Evolutionary conservation across 257 asterid species (phyloP).

Genomic region (Nicotiana undulata): DNA sequence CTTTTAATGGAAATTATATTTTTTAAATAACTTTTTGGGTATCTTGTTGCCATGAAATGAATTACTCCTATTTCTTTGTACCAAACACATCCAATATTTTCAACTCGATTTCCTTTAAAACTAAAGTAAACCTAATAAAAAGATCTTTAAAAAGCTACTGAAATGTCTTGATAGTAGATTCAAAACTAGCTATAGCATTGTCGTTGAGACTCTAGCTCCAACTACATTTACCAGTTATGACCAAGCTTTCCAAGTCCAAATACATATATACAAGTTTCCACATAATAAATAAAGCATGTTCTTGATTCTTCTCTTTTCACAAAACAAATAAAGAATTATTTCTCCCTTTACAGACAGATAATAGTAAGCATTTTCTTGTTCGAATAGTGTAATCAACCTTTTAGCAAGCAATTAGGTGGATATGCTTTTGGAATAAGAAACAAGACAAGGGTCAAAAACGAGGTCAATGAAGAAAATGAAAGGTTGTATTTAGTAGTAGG

Average conservation of each 20-base stretch:
- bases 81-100: too few relatives aligned
- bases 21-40: too few relatives aligned
- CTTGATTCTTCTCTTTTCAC: too few relatives aligned
- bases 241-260: background rate
- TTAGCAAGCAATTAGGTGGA: background rate
- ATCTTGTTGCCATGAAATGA: too few relatives aligned
- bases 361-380: background rate
- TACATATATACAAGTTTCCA: background rate
- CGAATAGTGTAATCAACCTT: background rate
- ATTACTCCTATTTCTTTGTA: too few relatives aligned
- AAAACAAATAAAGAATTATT: too few relatives aligned
- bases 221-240: background rate
- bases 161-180: background rate
- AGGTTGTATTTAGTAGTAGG: background rate
- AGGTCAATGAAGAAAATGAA: background rate
- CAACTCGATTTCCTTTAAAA: too few relatives aligned
- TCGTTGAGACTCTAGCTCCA: background rate
- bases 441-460: background rate
- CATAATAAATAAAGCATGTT: background rate
- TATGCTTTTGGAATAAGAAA: constrained; percentile 7
- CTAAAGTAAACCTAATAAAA: too few relatives aligned
- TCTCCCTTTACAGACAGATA: background rate
- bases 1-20: too few relatives aligned
- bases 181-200: background rate
- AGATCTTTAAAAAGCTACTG: background rate